Base-by-base conservation (phyloP, 1,284 basidiomycete genomes). In the Meripilus lineatus region DNA sequence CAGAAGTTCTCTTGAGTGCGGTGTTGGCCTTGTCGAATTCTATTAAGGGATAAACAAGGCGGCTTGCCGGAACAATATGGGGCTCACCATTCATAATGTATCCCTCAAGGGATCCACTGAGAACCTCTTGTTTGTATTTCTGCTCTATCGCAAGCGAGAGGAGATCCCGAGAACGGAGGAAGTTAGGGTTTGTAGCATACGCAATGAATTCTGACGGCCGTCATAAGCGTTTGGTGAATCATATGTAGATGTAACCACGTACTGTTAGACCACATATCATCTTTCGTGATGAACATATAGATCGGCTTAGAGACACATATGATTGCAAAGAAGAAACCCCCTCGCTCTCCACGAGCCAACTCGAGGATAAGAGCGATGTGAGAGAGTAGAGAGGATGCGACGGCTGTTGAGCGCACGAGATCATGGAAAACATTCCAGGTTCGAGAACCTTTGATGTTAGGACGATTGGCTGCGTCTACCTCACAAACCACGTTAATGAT, bases 51-150 rank as follows among this genome's bases (percentile, higher is more conserved):
- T 32, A 5, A 4, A 18, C 5, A 21, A 4, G 15, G 14, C 13
- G 18, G 26, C 32, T 18, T 17, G 13, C 13, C 23, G 11, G 10
- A n/a, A 11, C 22, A 21, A 6, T 11, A 4, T 10, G 5, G 28
- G n/a, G 8, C 42, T n/a, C 15, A 48, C 46, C 48, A 6, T 24
- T n/a, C 20, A n/a, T 23, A 13, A 46, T 42, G 28, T 46, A 49
- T 13, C 38, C 35, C 10, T 23, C 22, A 22, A 45, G 8, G 3
- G 20, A 23, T 5, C 40, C 39, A 22, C 30, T 42, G 21, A 46
- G 14, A 11, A 49, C 40, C 17, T 49, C 48, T 20, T 41, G 26
- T 15, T 46, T 45, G 38, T 40, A 46, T 15, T 14, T 17, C 2
- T 24, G 13, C 17, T 28, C 34, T 17, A 35, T 49, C 3, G 40